Conservation (phyloP, 2,329 filamentous ascomycete genomes). For the Elsinoe australis region DNA sequence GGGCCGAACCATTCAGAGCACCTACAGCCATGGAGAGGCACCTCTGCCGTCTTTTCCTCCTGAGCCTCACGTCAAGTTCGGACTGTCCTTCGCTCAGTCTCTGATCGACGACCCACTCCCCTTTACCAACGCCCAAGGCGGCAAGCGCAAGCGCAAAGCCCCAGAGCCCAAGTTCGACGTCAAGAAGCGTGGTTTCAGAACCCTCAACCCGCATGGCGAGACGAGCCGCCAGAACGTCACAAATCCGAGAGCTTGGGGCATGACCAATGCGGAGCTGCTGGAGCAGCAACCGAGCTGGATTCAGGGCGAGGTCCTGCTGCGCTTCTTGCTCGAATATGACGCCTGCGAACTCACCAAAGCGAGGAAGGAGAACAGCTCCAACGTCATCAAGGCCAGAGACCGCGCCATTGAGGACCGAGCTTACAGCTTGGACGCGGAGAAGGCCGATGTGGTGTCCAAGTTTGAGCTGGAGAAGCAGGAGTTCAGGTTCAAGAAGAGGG, state of each 20-base stretch:
- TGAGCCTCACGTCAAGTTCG: too few relatives aligned
- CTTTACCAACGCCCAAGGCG: too few relatives aligned
- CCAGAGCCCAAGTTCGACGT: too few relatives aligned
- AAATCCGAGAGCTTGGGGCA: too few relatives aligned
- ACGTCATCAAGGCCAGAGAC: background rate
- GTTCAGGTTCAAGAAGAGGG: background rate
- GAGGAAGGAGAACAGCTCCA: background rate
- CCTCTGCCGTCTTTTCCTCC: too few relatives aligned
- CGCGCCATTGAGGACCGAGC: conserved; percentile 7
- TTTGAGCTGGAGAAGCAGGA: background rate
- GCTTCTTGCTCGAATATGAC: background rate
- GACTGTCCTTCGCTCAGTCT: background rate
- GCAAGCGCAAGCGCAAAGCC: too few relatives aligned
- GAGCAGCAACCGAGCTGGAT: conserved; percentile 4
- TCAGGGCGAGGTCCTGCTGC: background rate
- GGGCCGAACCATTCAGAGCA: too few relatives aligned
- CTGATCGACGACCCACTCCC: background rate
- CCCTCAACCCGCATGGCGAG: too few relatives aligned
- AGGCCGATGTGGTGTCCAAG: background rate
- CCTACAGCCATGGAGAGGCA: too few relatives aligned
- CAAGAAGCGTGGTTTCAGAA: too few relatives aligned
- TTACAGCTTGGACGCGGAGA: background rate
- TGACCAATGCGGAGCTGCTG: background rate
- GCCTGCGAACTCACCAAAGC: background rate
- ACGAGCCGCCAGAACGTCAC: too few relatives aligned